Evolutionary conservation across 2,329 filamentous ascomycete species (phyloP).

Genomic region (Zelopaecilomyces penicillatus): DNA sequence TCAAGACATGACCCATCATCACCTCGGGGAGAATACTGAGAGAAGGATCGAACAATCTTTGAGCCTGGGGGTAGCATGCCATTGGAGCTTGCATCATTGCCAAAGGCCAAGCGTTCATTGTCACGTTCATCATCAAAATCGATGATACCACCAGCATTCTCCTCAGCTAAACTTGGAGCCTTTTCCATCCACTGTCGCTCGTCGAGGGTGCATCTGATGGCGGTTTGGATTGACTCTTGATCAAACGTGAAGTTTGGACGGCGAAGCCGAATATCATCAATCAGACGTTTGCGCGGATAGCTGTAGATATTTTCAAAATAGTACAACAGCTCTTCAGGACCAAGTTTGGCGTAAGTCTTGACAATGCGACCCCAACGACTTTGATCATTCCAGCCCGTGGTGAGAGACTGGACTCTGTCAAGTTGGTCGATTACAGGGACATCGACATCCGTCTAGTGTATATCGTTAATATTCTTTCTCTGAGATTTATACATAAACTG

Average conservation of each 20-base stretch:
- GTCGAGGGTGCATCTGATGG: constrained; percentile 29
- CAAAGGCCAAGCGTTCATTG: constrained; percentile 19
- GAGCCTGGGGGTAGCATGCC: constrained; percentile 25
- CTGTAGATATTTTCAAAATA: constrained; percentile 39
- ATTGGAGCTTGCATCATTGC: constrained; percentile 28
- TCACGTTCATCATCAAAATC: constrained; percentile 33
- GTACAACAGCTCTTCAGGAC: constrained; percentile 40
- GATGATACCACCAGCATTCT: constrained; percentile 30
- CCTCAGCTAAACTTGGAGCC: constrained; percentile 23
- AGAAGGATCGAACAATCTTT: constrained; percentile 20
- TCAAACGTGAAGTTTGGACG: constrained; percentile 36
- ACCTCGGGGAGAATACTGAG: constrained; percentile 31
- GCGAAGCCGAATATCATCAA: constrained; percentile 31
- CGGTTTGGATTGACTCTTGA: constrained; percentile 35
- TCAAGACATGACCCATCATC: constrained; percentile 30
- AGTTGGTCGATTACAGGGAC: constrained; percentile 15
- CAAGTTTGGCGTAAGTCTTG: constrained; percentile 41
- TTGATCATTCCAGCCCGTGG: constrained; percentile 27
- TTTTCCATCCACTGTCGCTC: constrained; percentile 28
- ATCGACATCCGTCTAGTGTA: constrained; percentile 12
- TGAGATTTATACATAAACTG: too few relatives aligned
- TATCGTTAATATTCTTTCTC: neutral
- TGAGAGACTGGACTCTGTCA: constrained; percentile 23
- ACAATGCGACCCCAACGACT: constrained; percentile 31
- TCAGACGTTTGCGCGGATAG: constrained; percentile 36